Base-by-base conservation (phyloP, 2,329 filamentous ascomycete genomes). In the Penicillium sp. region DNA sequence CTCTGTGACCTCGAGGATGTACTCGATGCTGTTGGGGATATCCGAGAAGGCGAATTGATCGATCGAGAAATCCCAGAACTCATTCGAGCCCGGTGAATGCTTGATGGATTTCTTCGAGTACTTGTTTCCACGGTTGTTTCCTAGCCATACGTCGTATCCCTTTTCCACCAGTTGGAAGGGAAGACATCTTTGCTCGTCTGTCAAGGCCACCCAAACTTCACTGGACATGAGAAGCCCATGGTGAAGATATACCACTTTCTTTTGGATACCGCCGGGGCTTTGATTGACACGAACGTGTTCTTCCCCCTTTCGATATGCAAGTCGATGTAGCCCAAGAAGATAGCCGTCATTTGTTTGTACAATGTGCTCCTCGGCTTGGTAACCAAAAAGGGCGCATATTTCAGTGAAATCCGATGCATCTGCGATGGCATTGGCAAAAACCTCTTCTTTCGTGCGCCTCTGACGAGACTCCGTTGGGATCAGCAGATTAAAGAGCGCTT, bases 151-250 rank as follows among this genome's bases (percentile, higher is more conserved):
- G 77, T 99, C 94, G 66, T 95, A 99, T 3, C 94, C 94, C 66
- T 84, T 83, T 67, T 97, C 91, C 0, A 96, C 91, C 41, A 99
- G 79, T 62, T 89, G 83, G 70, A 99, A 97, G 0, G 94, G 91
- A 38, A 99, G 79, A 62, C 89, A 93, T 63, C 92, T 84, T 72
- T 95, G 83, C 63, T 88, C 86, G 62, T 97, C 90, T 0, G 93
- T 96, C 69, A 93, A 77, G 68, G 91, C 95, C 8, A 97, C 90
- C 94, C 94, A 99, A 32, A 99, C 93, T 73, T 99, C 94, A 65
- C 92, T 96, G 75, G 97, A 97, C 94, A 99, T 99, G 68, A 99
- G 83, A 54, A 99, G 81, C 8, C 93, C 94, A 73, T 99, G 94
- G 68, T 99, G 94, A 59, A 99, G 79, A 72, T 97, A 99, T 6